phyloP scores from a whole-genome alignment of 116 monocot genomes.

The Trichopus zeylanicus region DNA sequence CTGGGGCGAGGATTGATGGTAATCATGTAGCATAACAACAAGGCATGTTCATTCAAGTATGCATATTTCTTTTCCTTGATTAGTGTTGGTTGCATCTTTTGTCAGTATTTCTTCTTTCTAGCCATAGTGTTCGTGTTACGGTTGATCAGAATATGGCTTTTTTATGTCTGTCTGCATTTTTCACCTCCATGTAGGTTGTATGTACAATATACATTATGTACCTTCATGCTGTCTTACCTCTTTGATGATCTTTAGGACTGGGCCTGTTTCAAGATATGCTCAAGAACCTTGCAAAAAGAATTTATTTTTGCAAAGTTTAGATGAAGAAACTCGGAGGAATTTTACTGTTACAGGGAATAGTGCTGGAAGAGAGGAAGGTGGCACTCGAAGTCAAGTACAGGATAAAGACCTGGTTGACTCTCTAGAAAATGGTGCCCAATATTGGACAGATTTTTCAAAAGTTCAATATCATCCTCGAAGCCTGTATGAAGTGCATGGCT shows the following conservation, averaged over 20 bases:
- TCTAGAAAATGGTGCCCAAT: conserved; percentile 60
- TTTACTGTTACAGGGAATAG: conserved; percentile 6
- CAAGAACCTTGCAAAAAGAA: conserved; percentile 64
- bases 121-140: neutral
- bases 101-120: no score
- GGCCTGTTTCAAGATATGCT: conserved; percentile 44
- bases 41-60: no score
- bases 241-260: conserved; percentile 38
- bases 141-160: neutral
- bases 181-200: no score
- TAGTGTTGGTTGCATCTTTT: no score
- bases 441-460: conserved; percentile 95
- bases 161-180: neutral
- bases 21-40: no score
- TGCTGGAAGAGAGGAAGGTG: conserved; percentile 5
- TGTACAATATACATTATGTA: neutral
- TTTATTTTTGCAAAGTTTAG: conserved; percentile 68
- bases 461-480: conserved; percentile 76
- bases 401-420: conserved; percentile 63
- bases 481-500: conserved; percentile 63
- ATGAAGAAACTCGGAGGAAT: conserved; percentile 35
- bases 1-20: no score
- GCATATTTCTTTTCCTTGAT: no score
- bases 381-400: conserved; percentile 17
- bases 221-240: neutral